These are phyloP conservation scores for Kluyveromyces starmeri DNA, from an alignment of 805 yeast species.

Conservation along the genomic window DNA sequence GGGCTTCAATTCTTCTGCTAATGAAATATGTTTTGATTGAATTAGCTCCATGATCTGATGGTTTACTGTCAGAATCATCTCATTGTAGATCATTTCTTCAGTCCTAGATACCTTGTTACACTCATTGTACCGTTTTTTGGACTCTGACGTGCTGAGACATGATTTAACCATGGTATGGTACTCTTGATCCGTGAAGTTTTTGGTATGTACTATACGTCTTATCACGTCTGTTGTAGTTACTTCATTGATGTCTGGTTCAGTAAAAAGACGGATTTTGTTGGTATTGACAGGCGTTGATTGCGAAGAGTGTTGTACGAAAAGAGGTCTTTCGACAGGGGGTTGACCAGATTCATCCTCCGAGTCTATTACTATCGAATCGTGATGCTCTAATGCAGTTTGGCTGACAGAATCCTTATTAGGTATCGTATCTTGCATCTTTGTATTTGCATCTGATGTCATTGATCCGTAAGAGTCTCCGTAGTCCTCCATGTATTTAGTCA, in stretches of 20 bases:
- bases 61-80: conserved; percentile 42
- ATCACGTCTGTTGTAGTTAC: not conserved
- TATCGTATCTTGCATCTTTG: not conserved
- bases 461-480: conserved; percentile 2
- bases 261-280: not conserved
- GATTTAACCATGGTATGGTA: conserved; percentile 10
- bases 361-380: conserved; percentile 1
- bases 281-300: conserved; percentile 4
- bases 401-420: not conserved
- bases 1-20: conserved; percentile 18
- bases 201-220: conserved; percentile 14
- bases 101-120: conserved; percentile 34
- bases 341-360: not conserved
- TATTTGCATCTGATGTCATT: not conserved
- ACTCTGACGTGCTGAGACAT: conserved; percentile 5
- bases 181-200: conserved; percentile 16
- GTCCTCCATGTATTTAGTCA: conserved; percentile 11
- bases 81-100: conserved; percentile 42
- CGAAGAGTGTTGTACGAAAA: conserved; percentile 1
- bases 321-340: not conserved
- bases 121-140: conserved; percentile 18
- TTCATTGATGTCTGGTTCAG: not conserved
- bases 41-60: conserved; percentile 22
- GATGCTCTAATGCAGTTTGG: not conserved
- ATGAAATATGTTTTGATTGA: conserved; percentile 18